A percentile compares a stretch with the other conserved stretches of the same genome.
Conservation (phyloP, 2,329 filamentous ascomycete genomes). For the Aaosphaeria pasadenensis region DNA sequence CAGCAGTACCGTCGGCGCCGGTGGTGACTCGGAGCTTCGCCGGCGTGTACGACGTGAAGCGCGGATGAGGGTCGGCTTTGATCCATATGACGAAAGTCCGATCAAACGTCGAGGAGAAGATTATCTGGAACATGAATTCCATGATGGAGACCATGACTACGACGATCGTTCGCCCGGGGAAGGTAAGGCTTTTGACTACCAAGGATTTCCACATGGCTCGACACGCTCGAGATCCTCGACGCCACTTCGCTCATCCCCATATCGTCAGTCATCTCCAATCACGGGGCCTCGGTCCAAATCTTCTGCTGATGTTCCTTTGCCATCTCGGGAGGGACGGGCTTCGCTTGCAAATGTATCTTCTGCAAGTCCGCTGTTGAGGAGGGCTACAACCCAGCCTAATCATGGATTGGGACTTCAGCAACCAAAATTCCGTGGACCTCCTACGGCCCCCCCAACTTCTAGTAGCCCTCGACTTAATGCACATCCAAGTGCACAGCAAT, state of each 20-base stretch:
- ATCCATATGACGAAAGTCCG: slow-evolving; percentile 69
- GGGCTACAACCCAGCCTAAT: slow-evolving; percentile 20
- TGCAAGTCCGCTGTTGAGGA: slow-evolving; percentile 32
- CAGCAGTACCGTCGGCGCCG: slow-evolving; percentile 63
- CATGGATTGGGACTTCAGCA: slow-evolving; percentile 13
- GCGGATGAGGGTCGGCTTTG: slow-evolving; percentile 62
- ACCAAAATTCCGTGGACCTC: slow-evolving; percentile 17
- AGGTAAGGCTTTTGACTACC: slow-evolving; percentile 22
- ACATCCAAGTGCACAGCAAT: slow-evolving; percentile 1
- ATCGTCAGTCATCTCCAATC: slow-evolving; percentile 10
- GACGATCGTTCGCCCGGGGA: slow-evolving; percentile 5
- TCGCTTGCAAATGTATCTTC: slow-evolving; percentile 14
- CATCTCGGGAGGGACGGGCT: slow-evolving; percentile 6
- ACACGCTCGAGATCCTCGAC: slow-evolving; percentile 18
- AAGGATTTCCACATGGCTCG: slow-evolving; percentile 25
- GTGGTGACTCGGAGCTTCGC: slow-evolving; percentile 59
- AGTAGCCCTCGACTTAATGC: slow-evolving; percentile 15
- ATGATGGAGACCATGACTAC: slow-evolving; percentile 10
- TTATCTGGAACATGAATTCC: slow-evolving; percentile 51
- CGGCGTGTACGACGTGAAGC: slow-evolving; percentile 60
- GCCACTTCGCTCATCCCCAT: slow-evolving; percentile 11
- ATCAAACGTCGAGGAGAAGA: slow-evolving; percentile 64
- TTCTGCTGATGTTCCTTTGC: slow-evolving; percentile 16
- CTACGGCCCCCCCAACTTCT: slow-evolving; percentile 16
- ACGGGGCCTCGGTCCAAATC: slow-evolving; percentile 7